phyloP scores from a whole-genome alignment of 371 early-diverging fungal genomes.

The Capniomyces stellatus region DNA sequence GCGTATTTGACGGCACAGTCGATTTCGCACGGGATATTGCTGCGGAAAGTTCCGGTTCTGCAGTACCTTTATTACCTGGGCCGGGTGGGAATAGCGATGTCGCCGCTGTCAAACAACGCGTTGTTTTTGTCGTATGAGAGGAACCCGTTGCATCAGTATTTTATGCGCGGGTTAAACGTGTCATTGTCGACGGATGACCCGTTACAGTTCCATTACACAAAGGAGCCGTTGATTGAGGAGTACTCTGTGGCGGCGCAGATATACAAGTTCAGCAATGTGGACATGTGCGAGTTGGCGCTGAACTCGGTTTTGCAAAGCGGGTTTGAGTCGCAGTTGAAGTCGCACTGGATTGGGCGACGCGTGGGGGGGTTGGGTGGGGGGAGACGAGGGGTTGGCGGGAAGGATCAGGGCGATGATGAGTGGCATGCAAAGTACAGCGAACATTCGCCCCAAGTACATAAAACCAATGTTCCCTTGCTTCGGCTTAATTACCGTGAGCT shows the following conservation, averaged over 20 bases:
- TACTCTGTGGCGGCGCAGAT: conserved; percentile 98
- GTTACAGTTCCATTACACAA: conserved; percentile 95
- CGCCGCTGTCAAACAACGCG: conserved; percentile 96
- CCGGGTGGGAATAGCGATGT: conserved; percentile 97
- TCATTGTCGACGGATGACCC: conserved; percentile 97
- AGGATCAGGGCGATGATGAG: too few species aligned
- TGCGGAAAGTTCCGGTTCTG: conserved; percentile 91
- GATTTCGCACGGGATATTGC: conserved; percentile 90
- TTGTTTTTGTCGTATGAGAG: conserved; percentile 91
- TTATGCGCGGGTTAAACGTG: conserved; percentile 92
- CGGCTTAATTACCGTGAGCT: conserved; percentile 74
- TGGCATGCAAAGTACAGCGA: too few species aligned
- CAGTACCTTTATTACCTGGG: conserved; percentile 93
- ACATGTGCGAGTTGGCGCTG: conserved; percentile 96
- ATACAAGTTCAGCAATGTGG: conserved; percentile 84
- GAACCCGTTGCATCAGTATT: conserved; percentile 88
- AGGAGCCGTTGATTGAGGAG: conserved; percentile 97
- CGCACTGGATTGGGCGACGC: conserved; percentile 79
- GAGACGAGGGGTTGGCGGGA: too few species aligned
- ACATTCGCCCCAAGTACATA: conserved; percentile 82
- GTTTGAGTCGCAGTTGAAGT: conserved; percentile 77
- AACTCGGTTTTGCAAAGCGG: conserved; percentile 91
- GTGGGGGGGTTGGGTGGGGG: too few species aligned
- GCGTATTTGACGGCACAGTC: conserved; percentile 82
- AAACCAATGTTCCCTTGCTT: conserved; percentile 91